Evolutionary conservation across 805 yeast genomes (phyloP).

Genomic region (Saturnispora zaruensis): DNA sequence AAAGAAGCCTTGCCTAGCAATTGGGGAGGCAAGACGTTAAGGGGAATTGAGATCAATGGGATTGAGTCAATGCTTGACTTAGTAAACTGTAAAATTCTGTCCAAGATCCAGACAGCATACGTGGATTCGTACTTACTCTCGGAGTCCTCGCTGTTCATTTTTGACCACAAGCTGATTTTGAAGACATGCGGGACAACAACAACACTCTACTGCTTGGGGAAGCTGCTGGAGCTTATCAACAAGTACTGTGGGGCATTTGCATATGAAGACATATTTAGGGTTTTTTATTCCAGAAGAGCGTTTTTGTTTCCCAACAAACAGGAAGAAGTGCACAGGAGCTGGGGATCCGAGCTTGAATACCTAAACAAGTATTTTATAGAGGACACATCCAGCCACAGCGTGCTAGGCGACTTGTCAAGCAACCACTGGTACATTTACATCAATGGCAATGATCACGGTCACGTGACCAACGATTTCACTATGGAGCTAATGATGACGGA

Average conservation of each 20-base stretch:
- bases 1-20: conserved; percentile 31
- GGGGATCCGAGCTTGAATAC: conserved; percentile 72
- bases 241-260: conserved; percentile 35
- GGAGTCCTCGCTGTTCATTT: conserved; percentile 86
- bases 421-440: conserved; percentile 90
- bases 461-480: conserved; percentile 41
- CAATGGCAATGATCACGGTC: conserved; percentile 35
- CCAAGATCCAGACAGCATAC: conserved; percentile 55
- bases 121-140: conserved; percentile 81
- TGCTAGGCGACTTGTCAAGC: conserved; percentile 71
- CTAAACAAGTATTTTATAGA: conserved; percentile 56
- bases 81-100: conserved; percentile 83
- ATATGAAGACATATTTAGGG: conserved; percentile 39
- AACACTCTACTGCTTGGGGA: conserved; percentile 65
- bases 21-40: conserved; percentile 38
- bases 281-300: conserved; percentile 84
- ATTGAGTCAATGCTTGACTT: conserved; percentile 71
- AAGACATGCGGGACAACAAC: conserved; percentile 98
- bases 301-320: conserved; percentile 91
- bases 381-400: conserved; percentile 54
- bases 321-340: conserved; percentile 67
- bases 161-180: conserved; percentile 72
- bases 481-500: conserved; percentile 90
- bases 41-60: conserved; percentile 53
- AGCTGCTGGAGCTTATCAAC: conserved; percentile 46